Evolutionary conservation across 2,329 filamentous ascomycete species (phyloP).

Genomic region (Plenodomus lindquistii): DNA sequence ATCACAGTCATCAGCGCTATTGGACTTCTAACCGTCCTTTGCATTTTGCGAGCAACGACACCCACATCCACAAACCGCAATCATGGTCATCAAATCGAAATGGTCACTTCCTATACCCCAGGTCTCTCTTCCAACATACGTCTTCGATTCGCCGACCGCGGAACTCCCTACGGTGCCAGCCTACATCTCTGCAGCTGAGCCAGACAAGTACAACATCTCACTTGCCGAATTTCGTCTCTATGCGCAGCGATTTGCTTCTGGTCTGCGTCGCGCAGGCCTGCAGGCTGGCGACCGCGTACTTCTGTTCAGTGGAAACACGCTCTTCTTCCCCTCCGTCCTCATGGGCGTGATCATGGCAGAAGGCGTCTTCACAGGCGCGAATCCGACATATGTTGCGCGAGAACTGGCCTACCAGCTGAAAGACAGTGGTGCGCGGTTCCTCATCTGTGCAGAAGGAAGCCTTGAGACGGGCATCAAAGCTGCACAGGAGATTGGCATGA

Average conservation of each 20-base stretch:
- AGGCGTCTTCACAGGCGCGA: slow-evolving; percentile 76
- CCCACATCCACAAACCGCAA: slow-evolving; percentile 8
- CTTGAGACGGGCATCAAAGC: slow-evolving; percentile 69
- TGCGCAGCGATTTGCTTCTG: slow-evolving; percentile 72
- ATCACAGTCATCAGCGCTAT: background rate
- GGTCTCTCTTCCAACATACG: slow-evolving; percentile 50
- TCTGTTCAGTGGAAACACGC: slow-evolving; percentile 72
- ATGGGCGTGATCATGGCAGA: slow-evolving; percentile 77
- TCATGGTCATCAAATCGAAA: slow-evolving; percentile 58
- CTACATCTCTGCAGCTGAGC: slow-evolving; percentile 68
- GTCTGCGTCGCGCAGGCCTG: slow-evolving; percentile 66
- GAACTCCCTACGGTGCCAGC: slow-evolving; percentile 51
- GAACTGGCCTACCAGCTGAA: slow-evolving; percentile 77
- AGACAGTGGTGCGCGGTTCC: slow-evolving; percentile 69
- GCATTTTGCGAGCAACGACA: background rate
- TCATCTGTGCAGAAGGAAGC: slow-evolving; percentile 65
- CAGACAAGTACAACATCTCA: slow-evolving; percentile 69
- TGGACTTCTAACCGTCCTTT: background rate
- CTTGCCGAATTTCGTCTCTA: slow-evolving; percentile 67
- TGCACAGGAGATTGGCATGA: slow-evolving; percentile 61
- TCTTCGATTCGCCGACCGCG: slow-evolving; percentile 56
- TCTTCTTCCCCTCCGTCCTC: slow-evolving; percentile 73
- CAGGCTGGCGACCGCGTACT: slow-evolving; percentile 69
- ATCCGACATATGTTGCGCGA: slow-evolving; percentile 67
- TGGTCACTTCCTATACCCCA: slow-evolving; percentile 54